phyloP scores from a whole-genome alignment of 257 asterid species.

The Solanum habrochaites region DNA sequence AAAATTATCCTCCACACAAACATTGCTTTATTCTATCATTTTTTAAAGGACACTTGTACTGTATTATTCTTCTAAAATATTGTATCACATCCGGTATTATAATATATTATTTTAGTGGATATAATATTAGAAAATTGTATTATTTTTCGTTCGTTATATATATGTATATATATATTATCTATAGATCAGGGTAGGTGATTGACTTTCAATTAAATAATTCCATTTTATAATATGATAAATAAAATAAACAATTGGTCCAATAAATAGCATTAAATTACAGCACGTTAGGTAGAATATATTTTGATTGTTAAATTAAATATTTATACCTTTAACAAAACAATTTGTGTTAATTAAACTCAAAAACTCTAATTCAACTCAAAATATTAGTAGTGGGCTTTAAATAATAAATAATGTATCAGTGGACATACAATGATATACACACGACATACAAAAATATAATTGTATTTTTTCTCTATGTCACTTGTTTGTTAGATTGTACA shows the following conservation, averaged over 20 bases:
- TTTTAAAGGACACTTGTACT: no score
- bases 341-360: neutral
- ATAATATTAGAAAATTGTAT: accelerated
- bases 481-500: neutral
- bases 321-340: neutral
- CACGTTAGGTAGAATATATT: neutral
- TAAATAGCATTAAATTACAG: neutral
- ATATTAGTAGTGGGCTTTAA: neutral
- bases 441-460: neutral
- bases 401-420: neutral
- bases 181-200: neutral
- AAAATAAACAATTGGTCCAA: neutral
- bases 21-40: no score
- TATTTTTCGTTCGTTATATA: accelerated
- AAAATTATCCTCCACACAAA: neutral
- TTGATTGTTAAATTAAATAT: neutral
- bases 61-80: no score
- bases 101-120: no score
- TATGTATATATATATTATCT: no score
- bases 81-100: no score
- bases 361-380: neutral
- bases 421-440: neutral
- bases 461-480: neutral
- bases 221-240: neutral
- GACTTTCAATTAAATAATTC: neutral